Evolutionary conservation across 192 early-diverging fungal species (phyloP).

Genomic region (Entophlyctis luteolus): DNA sequence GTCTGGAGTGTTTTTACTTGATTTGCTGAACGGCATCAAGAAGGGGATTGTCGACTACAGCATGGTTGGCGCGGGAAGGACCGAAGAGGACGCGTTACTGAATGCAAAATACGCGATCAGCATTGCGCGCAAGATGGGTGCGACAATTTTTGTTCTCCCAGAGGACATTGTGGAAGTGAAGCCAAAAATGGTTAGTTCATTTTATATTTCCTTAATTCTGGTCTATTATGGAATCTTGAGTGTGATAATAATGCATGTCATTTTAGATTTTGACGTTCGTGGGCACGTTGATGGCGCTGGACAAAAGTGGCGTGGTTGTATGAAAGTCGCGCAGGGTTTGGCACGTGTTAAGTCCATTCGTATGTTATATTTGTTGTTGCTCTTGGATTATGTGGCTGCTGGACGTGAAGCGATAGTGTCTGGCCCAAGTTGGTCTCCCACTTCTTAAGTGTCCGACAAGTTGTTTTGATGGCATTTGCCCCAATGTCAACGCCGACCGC

Average conservation of each 20-base stretch:
- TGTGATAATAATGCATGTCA: constrained; percentile 33
- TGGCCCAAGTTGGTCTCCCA: too few relatives aligned
- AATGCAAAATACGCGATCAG: constrained; percentile 97
- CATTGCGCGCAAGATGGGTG: constrained; percentile 96
- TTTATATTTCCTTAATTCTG: not conserved
- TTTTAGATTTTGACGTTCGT: constrained; percentile 89
- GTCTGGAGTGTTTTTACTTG: constrained; percentile 80
- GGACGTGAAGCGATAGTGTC: too few relatives aligned
- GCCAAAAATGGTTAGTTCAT: constrained; percentile 77
- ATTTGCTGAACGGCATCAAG: constrained; percentile 89
- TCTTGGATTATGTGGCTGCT: too few relatives aligned
- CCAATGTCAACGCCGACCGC: too few relatives aligned
- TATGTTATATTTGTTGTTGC: too few relatives aligned
- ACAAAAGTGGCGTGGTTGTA: constrained; percentile 35
- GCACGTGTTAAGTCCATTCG: too few relatives aligned
- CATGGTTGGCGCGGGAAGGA: constrained; percentile 67
- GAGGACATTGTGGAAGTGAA: constrained; percentile 99
- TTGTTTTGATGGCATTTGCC: too few relatives aligned
- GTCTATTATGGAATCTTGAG: not conserved
- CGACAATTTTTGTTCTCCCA: constrained; percentile 95
- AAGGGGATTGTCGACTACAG: constrained; percentile 87
- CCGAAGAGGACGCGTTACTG: constrained; percentile 80
- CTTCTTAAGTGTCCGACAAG: too few relatives aligned
- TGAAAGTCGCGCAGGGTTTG: too few relatives aligned
- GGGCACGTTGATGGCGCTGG: constrained; percentile 87